Evolutionary conservation across 768 basidiomycete species (phyloP).

Genomic region (Tephrocybe rancida): DNA sequence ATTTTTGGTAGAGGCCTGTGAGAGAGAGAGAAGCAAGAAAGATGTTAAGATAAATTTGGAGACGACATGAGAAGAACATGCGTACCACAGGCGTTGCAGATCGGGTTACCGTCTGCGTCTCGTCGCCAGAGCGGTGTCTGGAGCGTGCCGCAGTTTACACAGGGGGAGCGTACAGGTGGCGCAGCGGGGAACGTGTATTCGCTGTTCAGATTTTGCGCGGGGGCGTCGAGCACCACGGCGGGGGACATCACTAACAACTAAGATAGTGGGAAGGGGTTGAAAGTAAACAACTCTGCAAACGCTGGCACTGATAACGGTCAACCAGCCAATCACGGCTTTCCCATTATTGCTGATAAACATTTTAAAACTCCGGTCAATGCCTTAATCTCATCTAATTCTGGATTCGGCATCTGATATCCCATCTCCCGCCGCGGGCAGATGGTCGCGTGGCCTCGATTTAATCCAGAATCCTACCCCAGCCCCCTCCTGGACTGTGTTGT

Average conservation of each 20-base stretch:
- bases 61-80: background rate
- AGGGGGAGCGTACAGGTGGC: constrained; percentile 42
- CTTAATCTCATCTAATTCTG: background rate
- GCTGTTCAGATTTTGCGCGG: constrained; percentile 2
- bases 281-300: constrained; percentile 20
- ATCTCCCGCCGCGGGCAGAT: too few species aligned
- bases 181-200: constrained; percentile 21
- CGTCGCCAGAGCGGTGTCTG: constrained; percentile 86
- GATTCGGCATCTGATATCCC: too few species aligned
- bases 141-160: constrained; percentile 76
- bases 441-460: too few species aligned
- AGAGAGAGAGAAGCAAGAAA: constrained; percentile 17
- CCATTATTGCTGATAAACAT: constrained; percentile 29
- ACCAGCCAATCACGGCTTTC: constrained; percentile 37
- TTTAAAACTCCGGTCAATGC: constrained; percentile 18
- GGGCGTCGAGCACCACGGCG: constrained; percentile 22
- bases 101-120: constrained; percentile 76
- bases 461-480: too few species aligned
- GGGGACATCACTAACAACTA: constrained; percentile 18
- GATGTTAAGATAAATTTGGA: too few species aligned
- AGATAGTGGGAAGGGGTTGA: too few species aligned
- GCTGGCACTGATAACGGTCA: constrained; percentile 28
- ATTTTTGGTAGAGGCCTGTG: constrained; percentile 84
- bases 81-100: constrained; percentile 89
- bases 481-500: too few species aligned